Evolutionary conservation across 208 protist genomes (phyloP), one percentile per base, ranked within the genome.

Genomic region (Leishmania aethiopica): DNA sequence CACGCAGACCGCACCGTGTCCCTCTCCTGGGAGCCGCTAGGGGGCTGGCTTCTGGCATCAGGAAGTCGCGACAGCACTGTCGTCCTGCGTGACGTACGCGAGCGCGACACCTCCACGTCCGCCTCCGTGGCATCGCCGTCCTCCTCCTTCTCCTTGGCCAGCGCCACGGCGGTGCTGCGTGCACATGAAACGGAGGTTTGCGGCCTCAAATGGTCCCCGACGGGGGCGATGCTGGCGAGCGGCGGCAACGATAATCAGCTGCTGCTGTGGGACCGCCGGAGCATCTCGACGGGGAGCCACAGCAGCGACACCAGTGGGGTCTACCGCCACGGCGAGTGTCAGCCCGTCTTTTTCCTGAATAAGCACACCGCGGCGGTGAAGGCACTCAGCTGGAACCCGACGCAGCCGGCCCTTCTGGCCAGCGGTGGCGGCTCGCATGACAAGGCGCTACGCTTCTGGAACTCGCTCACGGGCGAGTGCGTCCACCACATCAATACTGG

Each of bases 241-340:
- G 99, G 99, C 32, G 99, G 98, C 79, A 99, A 99, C 85, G 99
- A 99, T 86, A 99, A 99, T 85, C 88, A 99, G 45, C 87, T 99
- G 28, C 94, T 98, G 59, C 80, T 99, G 49, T 99, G 99, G 98
- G 98, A 99, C 79, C 86, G 84, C 42, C 93, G 89, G 32, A 67
- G 55, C 74, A 42, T 94, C 45, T 19, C 78, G 28, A 80, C 76
- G 15, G 67, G 76, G 28, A 64, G 60, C 71, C 28, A 19, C 62
- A 64, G 47, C 60, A 72, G 57, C 32, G 47, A 45, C 28, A 66
- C 22, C 59, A 80, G 55, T n/a, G 67, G 71, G 51, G 28, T 32
- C 51, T 49, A 76, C 72, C 75, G 55, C 55, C 37, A 55, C 69
- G n/a, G 42, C 73, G 71, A 53, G 37, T 60, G 67, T 64, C 86